phyloP scores from a whole-genome alignment of 2,329 filamentous ascomycete species.

The Microsporum ferrugineum region DNA sequence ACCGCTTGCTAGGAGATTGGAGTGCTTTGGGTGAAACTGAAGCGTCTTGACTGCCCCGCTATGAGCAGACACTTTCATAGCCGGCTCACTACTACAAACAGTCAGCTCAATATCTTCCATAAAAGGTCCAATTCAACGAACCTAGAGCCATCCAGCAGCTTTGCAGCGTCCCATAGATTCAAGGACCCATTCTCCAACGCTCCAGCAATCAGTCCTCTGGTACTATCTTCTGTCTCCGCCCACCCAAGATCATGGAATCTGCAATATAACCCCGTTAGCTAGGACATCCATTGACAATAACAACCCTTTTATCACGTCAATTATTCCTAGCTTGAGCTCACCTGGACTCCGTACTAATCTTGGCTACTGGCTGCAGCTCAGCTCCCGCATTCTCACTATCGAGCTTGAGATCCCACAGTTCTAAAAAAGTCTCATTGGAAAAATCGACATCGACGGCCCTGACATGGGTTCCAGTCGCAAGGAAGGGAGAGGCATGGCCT shows the following conservation, averaged over 20 bases:
- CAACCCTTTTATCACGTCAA: background rate
- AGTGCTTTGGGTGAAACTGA: slow-evolving; percentile 89
- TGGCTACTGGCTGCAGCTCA: slow-evolving; percentile 76
- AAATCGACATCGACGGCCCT: slow-evolving; percentile 95
- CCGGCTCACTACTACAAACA: slow-evolving; percentile 53
- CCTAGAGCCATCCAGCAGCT: slow-evolving; percentile 44
- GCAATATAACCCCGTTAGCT: background rate
- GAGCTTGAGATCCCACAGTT: slow-evolving; percentile 87
- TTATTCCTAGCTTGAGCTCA: slow-evolving; percentile 33
- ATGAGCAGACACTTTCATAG: slow-evolving; percentile 81
- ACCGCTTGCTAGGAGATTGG: slow-evolving; percentile 82
- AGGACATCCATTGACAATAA: slow-evolving; percentile 5
- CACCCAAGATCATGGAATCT: slow-evolving; percentile 94
- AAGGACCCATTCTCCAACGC: slow-evolving; percentile 89
- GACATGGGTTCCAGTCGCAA: slow-evolving; percentile 88
- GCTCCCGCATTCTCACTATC: slow-evolving; percentile 63
- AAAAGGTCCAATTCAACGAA: slow-evolving; percentile 22
- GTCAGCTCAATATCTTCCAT: background rate
- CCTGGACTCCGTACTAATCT: slow-evolving; percentile 81
- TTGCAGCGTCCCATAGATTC: slow-evolving; percentile 83
- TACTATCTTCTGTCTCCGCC: slow-evolving; percentile 68
- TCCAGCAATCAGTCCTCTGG: slow-evolving; percentile 83
- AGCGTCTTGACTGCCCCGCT: slow-evolving; percentile 84
- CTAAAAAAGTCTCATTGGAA: slow-evolving; percentile 90
- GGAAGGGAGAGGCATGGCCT: slow-evolving; percentile 61